These are phyloP conservation scores for Microdochium paspali DNA, from an alignment of 2,329 filamentous ascomycete species.

Conservation along the genomic window DNA sequence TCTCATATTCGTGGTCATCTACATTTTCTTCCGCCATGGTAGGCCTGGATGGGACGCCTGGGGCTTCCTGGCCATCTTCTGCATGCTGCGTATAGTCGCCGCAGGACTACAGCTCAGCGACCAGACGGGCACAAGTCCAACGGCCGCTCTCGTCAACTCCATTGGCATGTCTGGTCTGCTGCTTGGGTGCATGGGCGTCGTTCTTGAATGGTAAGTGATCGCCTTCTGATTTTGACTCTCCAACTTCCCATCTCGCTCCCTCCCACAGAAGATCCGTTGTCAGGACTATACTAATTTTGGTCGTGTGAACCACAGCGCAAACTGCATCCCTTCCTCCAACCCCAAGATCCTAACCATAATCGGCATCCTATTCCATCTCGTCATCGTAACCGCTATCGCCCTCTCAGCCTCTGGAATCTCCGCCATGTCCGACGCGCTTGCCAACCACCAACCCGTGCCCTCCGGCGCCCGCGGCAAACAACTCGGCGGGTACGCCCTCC, in stretches of 20 bases:
- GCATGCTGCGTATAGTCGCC: slow-evolving; percentile 13
- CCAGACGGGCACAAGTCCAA: slow-evolving; percentile 7
- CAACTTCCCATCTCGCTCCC: background rate
- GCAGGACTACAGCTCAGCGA: slow-evolving; percentile 3
- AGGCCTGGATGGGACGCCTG: slow-evolving; percentile 12
- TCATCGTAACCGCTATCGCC: slow-evolving; percentile 7
- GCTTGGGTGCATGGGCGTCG: slow-evolving; percentile 12
- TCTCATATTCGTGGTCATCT: slow-evolving; percentile 10
- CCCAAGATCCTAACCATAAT: background rate
- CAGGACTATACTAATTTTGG: too few relatives aligned
- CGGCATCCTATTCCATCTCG: slow-evolving; percentile 6
- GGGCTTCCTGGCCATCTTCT: slow-evolving; percentile 15
- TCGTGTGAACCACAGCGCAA: too few relatives aligned
- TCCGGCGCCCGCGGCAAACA: slow-evolving; percentile 7
- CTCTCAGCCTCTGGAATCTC: slow-evolving; percentile 6
- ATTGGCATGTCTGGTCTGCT: slow-evolving; percentile 18
- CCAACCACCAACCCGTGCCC: slow-evolving; percentile 5
- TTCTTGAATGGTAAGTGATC: slow-evolving; percentile 17
- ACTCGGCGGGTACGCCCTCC: slow-evolving; percentile 7
- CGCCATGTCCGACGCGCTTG: slow-evolving; percentile 4
- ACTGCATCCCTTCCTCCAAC: slow-evolving; percentile 6
- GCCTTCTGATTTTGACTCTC: too few relatives aligned
- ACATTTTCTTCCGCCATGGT: slow-evolving; percentile 12
- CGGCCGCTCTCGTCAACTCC: slow-evolving; percentile 14
- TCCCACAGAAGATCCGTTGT: slow-evolving; percentile 6